phyloP scores from a whole-genome alignment of 139 green algal genomes.

The Limnomonas spitsbergensis region DNA sequence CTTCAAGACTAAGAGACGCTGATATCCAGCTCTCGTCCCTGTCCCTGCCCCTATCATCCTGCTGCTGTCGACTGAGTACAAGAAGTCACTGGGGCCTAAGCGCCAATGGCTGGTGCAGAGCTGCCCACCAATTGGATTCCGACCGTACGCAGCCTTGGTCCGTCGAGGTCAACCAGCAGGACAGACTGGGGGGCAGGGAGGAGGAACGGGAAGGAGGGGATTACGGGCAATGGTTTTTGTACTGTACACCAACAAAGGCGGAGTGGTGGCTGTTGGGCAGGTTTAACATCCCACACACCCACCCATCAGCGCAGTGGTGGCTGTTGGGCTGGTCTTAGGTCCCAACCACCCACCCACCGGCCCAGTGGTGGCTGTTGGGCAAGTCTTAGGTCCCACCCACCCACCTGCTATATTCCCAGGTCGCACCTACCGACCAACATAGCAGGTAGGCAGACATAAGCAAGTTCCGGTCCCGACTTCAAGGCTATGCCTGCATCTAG shows the following conservation, averaged over 20 bases:
- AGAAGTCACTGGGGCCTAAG: too few relatives aligned
- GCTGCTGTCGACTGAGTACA: too few relatives aligned
- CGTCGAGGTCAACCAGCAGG: constrained; percentile 81
- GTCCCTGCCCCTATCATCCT: too few relatives aligned
- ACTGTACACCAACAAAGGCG: neutral
- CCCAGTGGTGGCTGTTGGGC: too few relatives aligned
- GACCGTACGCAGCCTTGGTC: constrained; percentile 60
- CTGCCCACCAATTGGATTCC: constrained; percentile 66
- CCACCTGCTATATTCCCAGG: neutral
- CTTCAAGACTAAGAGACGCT: too few relatives aligned
- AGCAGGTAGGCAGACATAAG: too few relatives aligned
- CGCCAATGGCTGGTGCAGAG: too few relatives aligned
- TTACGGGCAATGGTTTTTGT: neutral
- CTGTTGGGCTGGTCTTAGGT: neutral
- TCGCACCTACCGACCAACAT: too few relatives aligned
- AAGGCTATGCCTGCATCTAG: too few relatives aligned
- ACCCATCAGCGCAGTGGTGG: neutral
- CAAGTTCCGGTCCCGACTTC: too few relatives aligned
- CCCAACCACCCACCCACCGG: neutral
- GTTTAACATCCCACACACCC: neutral
- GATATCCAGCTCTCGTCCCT: too few relatives aligned
- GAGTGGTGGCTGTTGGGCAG: neutral
- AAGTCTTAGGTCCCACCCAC: too few relatives aligned
- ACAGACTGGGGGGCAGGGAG: constrained; percentile 51
- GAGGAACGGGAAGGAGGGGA: neutral